Evolutionary conservation across 768 basidiomycete species (phyloP), one percentile per base, ranked within the genome.

Genomic region (Tulasnella calospora): DNA sequence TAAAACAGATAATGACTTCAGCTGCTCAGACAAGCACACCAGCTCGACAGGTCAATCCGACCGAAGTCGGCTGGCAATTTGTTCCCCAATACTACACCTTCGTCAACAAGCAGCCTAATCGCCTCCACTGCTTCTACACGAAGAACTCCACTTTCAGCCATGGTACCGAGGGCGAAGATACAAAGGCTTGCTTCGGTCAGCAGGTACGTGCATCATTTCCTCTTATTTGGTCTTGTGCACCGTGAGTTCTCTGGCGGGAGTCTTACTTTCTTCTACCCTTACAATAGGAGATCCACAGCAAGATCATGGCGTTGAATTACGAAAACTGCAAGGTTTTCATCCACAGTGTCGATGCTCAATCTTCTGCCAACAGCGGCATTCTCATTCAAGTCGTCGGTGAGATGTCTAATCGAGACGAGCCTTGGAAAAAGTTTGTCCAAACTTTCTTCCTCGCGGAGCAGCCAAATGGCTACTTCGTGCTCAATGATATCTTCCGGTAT

Each of bases 371-470:
- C 81, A 93, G 93, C 80, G 98, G 98, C 69, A 98, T 99, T 85
- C 94, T 98, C 87, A 96, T 99, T 85, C 96, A 99, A 85, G 98
- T 98, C 85, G 97, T 97, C 83, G 98, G 98, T 81, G 98, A 99
- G 87, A 96, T 99, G 94, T 95, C 94, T 74, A 99, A 99, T 86
- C 89, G 90, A 81, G 89, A 90, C 78, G 94, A 93, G 75, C 89
- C 94, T 6, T 99, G 98, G 98, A 91, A 92, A 83, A 99, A 99
- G 87, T 99, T 99, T 82, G 96, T 96, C 15, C 98, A 99, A 86
- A 98, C 97, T 9, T 99, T 99, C 87, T 99, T 99, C 93, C 92
- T 99, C 76, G 98, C 98, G 51, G 96, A 98, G 85, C 98, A 99
- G 86, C 95, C 95, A 19, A 98, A 97, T 82, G 98, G 98, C 61